phyloP scores from a whole-genome alignment of 1,139 yeast species.

The Taphrina flavorubra region DNA sequence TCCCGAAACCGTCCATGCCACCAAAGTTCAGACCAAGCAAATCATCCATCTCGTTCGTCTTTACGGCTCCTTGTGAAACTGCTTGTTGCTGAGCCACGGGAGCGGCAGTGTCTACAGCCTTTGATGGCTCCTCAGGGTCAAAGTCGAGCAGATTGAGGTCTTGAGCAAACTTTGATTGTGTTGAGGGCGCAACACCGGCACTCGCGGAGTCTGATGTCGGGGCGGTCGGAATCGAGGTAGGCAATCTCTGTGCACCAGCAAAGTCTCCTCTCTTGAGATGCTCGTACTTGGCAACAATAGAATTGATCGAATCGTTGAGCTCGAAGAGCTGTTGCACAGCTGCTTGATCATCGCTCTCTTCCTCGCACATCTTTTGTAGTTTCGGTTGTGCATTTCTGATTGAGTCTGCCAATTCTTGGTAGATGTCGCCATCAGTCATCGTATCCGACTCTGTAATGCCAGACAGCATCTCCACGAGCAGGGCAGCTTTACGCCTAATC shows the following conservation, averaged over 20 bases:
- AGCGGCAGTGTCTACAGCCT: slow-evolving; percentile 15
- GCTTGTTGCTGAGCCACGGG: slow-evolving; percentile 22
- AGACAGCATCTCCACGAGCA: slow-evolving; percentile 84
- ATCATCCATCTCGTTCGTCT: slow-evolving; percentile 37
- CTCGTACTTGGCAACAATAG: slow-evolving; percentile 69
- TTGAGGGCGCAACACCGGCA: slow-evolving; percentile 5
- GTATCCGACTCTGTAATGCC: slow-evolving; percentile 63
- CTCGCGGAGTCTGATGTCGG: slow-evolving; percentile 1
- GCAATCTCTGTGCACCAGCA: slow-evolving; percentile 61
- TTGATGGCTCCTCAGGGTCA: slow-evolving; percentile 29
- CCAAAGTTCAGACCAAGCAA: slow-evolving; percentile 36
- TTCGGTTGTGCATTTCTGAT: slow-evolving; percentile 87
- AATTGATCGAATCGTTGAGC: slow-evolving; percentile 78
- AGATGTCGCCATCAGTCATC: slow-evolving; percentile 59
- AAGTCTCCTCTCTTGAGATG: slow-evolving; percentile 68
- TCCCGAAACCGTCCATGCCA: slow-evolving; percentile 36
- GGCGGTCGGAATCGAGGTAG: slow-evolving; percentile 48
- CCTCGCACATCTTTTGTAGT: slow-evolving; percentile 74
- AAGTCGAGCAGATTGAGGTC: slow-evolving; percentile 40
- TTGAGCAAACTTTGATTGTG: slow-evolving; percentile 37
- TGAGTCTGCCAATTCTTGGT: slow-evolving; percentile 76
- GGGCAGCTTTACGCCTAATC: slow-evolving; percentile 84
- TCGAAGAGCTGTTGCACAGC: slow-evolving; percentile 69
- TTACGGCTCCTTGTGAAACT: slow-evolving; percentile 9
- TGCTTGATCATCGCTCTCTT: slow-evolving; percentile 60